Evolutionary conservation across 305 asterid genomes (phyloP).

Genomic region (Fraxinus sp.): DNA sequence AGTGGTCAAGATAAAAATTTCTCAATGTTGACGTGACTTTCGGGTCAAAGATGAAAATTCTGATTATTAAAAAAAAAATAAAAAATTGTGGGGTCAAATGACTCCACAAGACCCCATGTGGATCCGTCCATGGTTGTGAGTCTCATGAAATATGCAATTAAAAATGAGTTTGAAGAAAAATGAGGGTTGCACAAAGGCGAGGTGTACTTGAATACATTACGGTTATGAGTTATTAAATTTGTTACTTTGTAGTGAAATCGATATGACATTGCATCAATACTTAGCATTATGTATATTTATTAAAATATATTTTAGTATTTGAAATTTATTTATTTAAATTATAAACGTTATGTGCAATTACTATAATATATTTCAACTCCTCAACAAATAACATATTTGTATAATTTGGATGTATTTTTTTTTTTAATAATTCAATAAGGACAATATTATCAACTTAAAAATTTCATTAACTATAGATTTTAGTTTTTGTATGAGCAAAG

Average conservation of each 20-base stretch:
- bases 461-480: too few species aligned
- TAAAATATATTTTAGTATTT: not conserved
- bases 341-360: not conserved
- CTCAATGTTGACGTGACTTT: not conserved
- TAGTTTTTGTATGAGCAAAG: not conserved
- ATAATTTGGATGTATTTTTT: not conserved
- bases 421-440: not conserved
- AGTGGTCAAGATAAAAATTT: not conserved
- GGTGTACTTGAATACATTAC: not conserved
- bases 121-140: too few species aligned
- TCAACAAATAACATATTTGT: not conserved
- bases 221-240: too few species aligned
- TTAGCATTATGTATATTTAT: not conserved
- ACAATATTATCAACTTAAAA: not conserved
- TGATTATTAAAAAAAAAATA: too few species aligned
- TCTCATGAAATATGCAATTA: not conserved
- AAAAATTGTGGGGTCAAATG: too few species aligned
- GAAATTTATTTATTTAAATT: not conserved
- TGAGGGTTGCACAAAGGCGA: not conserved
- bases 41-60: too few species aligned
- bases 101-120: too few species aligned
- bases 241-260: not conserved
- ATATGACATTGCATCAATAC: not conserved
- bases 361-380: not conserved
- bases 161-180: not conserved